phyloP scores from a whole-genome alignment of 2,329 filamentous ascomycete genomes.

The Alternaria angustiovoidea region DNA sequence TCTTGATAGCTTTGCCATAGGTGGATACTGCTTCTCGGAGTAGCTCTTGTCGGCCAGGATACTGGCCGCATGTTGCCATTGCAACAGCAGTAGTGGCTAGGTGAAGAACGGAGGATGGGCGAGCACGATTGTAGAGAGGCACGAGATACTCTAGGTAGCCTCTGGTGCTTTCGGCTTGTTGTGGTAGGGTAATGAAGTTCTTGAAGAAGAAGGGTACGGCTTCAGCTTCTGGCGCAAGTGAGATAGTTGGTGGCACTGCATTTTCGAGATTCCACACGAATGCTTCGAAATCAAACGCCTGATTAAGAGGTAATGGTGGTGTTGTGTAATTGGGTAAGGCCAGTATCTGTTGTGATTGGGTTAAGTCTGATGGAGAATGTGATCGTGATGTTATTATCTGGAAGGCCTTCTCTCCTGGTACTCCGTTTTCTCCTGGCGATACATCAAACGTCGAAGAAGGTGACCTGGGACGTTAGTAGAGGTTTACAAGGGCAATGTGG shows the following conservation, averaged over 20 bases:
- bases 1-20: slow-evolving; percentile 51
- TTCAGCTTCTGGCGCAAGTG: slow-evolving; percentile 46
- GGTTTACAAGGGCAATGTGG: slow-evolving; percentile 3
- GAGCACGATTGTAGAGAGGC: slow-evolving; percentile 48
- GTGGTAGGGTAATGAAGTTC: slow-evolving; percentile 51
- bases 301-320: slow-evolving; percentile 21
- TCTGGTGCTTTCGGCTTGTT: slow-evolving; percentile 48
- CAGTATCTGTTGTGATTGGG: slow-evolving; percentile 31
- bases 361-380: slow-evolving; percentile 19
- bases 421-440: slow-evolving; percentile 16
- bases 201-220: slow-evolving; percentile 54
- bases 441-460: slow-evolving; percentile 30
- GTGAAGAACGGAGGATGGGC: slow-evolving; percentile 49
- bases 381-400: slow-evolving; percentile 21
- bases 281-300: slow-evolving; percentile 34
- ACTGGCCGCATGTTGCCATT: slow-evolving; percentile 50
- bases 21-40: slow-evolving; percentile 44
- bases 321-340: slow-evolving; percentile 26
- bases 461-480: slow-evolving; percentile 31
- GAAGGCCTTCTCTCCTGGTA: slow-evolving; percentile 7
- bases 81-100: slow-evolving; percentile 52
- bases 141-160: slow-evolving; percentile 51
- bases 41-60: slow-evolving; percentile 46
- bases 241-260: slow-evolving; percentile 36
- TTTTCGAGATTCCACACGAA: slow-evolving; percentile 44